These are phyloP conservation scores for Plasmodium billcollinsi DNA, from an alignment of 169 alveolate species.

Conservation along the genomic window DNA sequence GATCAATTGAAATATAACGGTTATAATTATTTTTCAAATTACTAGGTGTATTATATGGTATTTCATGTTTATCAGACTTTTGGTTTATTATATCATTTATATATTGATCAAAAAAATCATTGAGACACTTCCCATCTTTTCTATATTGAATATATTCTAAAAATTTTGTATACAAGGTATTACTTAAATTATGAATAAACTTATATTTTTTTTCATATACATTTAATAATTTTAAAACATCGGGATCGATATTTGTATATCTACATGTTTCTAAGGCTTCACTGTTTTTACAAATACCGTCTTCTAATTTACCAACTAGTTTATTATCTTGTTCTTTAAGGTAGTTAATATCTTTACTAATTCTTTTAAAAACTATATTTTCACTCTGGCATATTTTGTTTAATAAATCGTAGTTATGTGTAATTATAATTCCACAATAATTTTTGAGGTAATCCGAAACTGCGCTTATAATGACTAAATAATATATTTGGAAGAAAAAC, in stretches of 20 bases:
- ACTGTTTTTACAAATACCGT: slow-evolving; percentile 71
- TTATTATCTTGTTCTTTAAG: slow-evolving; percentile 12
- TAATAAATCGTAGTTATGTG: slow-evolving; percentile 73
- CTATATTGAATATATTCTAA: slow-evolving; percentile 25
- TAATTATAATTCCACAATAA: slow-evolving; percentile 72
- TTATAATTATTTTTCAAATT: neutral
- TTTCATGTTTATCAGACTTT: neutral
- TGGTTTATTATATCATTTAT: neutral
- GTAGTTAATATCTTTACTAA: slow-evolving; percentile 48
- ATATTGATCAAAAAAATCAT: slow-evolving; percentile 52
- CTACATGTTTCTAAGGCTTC: slow-evolving; percentile 75
- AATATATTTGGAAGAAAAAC: neutral
- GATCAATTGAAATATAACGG: no score
- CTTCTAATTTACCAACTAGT: slow-evolving; percentile 20
- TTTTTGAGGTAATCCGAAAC: slow-evolving; percentile 59
- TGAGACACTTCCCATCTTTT: slow-evolving; percentile 1
- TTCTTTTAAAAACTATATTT: slow-evolving; percentile 57
- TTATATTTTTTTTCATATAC: slow-evolving; percentile 61
- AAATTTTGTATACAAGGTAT: slow-evolving; percentile 57
- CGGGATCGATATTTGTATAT: slow-evolving; percentile 35
- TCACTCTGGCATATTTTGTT: slow-evolving; percentile 62
- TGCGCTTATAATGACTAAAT: slow-evolving; percentile 68
- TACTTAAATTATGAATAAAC: slow-evolving; percentile 51
- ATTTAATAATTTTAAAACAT: slow-evolving; percentile 34
- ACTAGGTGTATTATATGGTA: neutral